phyloP scores from a whole-genome alignment of 805 yeast species.

The Scheffersomyces coipomensis region DNA sequence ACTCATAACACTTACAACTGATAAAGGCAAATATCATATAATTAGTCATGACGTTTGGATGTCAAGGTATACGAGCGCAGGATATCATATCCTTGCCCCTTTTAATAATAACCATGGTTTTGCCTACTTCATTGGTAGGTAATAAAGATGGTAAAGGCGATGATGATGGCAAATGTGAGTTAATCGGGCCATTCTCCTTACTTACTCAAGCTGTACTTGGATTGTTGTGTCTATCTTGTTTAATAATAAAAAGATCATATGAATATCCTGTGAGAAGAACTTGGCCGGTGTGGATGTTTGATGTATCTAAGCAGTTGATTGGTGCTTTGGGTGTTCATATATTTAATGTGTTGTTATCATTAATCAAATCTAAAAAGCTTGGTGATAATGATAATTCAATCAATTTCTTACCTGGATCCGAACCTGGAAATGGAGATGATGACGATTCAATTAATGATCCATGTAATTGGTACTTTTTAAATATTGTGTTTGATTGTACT shows the following conservation, averaged over 20 bases:
- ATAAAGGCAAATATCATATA: no score
- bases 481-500: slow-evolving; percentile 86
- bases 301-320: slow-evolving; percentile 83
- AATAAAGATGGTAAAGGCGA: slow-evolving; percentile 1
- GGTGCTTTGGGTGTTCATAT: slow-evolving; percentile 87
- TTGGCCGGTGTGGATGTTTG: slow-evolving; percentile 85
- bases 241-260: slow-evolving; percentile 70
- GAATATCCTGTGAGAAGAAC: slow-evolving; percentile 83
- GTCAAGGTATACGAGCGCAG: slow-evolving; percentile 3
- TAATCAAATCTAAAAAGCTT: slow-evolving; percentile 42
- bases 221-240: slow-evolving; percentile 65
- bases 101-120: background rate
- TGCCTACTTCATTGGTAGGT: slow-evolving; percentile 2
- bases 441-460: slow-evolving; percentile 38
- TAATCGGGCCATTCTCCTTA: slow-evolving; percentile 83
- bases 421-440: slow-evolving; percentile 33
- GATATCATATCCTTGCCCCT: slow-evolving; percentile 2
- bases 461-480: slow-evolving; percentile 93
- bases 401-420: slow-evolving; percentile 3
- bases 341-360: slow-evolving; percentile 69
- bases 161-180: slow-evolving; percentile 38
- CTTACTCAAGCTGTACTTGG: slow-evolving; percentile 78
- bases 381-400: slow-evolving; percentile 7
- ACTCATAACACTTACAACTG: no score
- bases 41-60: background rate